Conservation (phyloP, 2,329 filamentous ascomycete genomes). For the Pyricularia sp. region DNA sequence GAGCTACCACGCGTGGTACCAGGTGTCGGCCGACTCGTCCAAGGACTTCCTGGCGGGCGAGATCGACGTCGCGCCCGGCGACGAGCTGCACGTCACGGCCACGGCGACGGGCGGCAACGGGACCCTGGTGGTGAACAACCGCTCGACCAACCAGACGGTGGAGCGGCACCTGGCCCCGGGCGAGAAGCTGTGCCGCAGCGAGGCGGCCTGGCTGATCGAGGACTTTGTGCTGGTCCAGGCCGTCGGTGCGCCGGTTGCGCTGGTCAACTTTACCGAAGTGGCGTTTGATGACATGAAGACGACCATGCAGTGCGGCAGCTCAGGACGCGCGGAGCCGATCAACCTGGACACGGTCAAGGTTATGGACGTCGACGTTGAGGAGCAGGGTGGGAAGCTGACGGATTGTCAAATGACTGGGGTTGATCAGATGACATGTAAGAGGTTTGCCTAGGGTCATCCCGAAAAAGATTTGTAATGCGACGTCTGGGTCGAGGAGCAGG, state of each 20-base stretch:
- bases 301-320: background rate
- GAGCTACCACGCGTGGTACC: conserved; percentile 5
- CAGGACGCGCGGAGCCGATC: background rate
- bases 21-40: background rate
- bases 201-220: conserved; percentile 3
- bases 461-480: too few relatives aligned
- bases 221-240: conserved; percentile 5
- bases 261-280: background rate
- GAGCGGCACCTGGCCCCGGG: background rate
- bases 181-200: conserved; percentile 3
- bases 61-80: background rate
- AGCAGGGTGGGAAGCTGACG: conserved; percentile 2
- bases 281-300: background rate
- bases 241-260: background rate
- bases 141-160: conserved; percentile 3
- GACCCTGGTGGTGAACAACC: background rate
- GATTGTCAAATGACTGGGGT: background rate
- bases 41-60: background rate
- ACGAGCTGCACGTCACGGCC: background rate
- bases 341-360: background rate
- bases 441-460: background rate
- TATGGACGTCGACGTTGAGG: background rate
- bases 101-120: background rate
- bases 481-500: too few relatives aligned
- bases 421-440: conserved; percentile 1